phyloP scores from a whole-genome alignment of 768 basidiomycete genomes.

The Lactarius tabidus region DNA sequence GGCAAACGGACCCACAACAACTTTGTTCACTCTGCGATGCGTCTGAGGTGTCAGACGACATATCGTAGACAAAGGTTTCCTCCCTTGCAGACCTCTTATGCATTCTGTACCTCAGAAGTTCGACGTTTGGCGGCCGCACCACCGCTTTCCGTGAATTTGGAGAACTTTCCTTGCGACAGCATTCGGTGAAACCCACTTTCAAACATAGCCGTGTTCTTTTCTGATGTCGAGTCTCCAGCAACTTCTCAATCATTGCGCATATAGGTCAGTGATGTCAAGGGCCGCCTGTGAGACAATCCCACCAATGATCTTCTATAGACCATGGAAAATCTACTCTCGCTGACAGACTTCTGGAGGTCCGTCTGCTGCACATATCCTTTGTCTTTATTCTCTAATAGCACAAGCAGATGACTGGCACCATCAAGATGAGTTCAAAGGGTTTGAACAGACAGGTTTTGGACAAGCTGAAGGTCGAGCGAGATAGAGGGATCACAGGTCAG shows the following conservation, averaged over 20 bases:
- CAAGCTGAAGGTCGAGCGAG: conserved; percentile 94
- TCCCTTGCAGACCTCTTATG: neutral
- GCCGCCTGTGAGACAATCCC: neutral
- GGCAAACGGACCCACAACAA: neutral
- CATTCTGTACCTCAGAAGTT: conserved; percentile 16
- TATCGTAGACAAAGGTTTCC: conserved; percentile 28
- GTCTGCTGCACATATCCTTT: conserved; percentile 16
- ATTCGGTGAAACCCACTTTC: conserved; percentile 49
- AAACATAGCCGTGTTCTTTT: neutral
- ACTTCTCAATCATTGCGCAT: conserved; percentile 96
- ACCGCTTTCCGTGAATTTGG: conserved; percentile 40
- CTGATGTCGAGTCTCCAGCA: conserved; percentile 41
- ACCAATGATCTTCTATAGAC: conserved; percentile 41
- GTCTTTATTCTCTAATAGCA: conserved; percentile 24
- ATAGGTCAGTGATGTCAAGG: conserved; percentile 54
- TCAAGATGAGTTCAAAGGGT: conserved; percentile 57
- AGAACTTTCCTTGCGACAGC: conserved; percentile 60
- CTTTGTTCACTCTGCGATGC: conserved; percentile 26
- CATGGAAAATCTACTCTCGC: conserved; percentile 96
- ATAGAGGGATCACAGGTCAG: conserved; percentile 91
- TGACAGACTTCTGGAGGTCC: conserved; percentile 79
- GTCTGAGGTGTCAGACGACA: conserved; percentile 33
- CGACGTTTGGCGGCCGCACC: neutral
- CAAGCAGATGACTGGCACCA: conserved; percentile 80
- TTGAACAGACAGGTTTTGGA: conserved; percentile 84